Base-by-base conservation (phyloP, 768 basidiomycete species). In the Mycena galericulata region DNA sequence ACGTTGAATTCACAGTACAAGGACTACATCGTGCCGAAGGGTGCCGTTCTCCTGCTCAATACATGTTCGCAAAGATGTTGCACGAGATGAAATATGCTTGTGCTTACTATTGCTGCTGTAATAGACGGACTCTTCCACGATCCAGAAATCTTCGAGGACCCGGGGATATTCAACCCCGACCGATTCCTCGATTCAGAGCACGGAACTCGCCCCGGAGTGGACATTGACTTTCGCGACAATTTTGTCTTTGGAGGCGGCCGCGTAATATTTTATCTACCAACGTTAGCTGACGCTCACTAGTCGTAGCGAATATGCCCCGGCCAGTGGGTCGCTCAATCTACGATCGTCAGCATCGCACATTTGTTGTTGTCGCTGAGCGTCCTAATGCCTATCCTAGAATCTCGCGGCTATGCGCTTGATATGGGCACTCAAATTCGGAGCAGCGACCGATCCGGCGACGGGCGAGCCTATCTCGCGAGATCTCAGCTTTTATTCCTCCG, bases 251-350 rank as follows among this genome's bases (percentile, higher is more conserved):
- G 61, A 1, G 61, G 38, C 9, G 50, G 61, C 3, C 36, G 49
- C 27, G 49, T 62, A 27, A 20, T 53, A 36, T 36, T 38, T 41
- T 22, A 22, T 32, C 3, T 22, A 20, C 10, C 18, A n/a, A 55
- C 3, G 22, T 55, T 18, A 14, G 40, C 22, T 32, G 34, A 27
- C 27, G 7, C n/a, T 54, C 15, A 4, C 3, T 22, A 20, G 2
- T 26, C 17, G 20, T 2, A 63, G 62, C 62, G 64, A 12, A 51
- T 65, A 22, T 65, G 64, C 47, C 55, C 47, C n/a, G 56, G 64
- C 1, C 64, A 65, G 34, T 64, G 43, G 41, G 20, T 64, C 43
- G 62, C 53, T 2, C 32, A 29, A 22, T 26, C 43, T 18, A 64
- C 62, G 6, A 57, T 64, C 41, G 53, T 41, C 27, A 1, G 47